Conservation (phyloP, 1,284 basidiomycete species). For the Ceratobasidium theobromae region DNA sequence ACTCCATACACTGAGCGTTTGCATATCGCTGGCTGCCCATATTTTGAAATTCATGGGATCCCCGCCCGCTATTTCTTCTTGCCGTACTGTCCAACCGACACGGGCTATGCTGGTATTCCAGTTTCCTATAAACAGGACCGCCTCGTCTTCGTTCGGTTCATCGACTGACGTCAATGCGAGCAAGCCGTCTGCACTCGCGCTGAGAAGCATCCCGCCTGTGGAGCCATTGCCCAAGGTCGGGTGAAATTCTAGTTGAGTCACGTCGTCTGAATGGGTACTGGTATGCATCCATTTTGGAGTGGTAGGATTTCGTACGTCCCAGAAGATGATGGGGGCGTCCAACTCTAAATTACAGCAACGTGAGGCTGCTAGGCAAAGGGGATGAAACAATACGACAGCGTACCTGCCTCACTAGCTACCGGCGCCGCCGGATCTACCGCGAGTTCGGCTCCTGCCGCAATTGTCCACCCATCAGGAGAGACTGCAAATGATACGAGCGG, state of each 20-base stretch:
- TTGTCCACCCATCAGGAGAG: slow-evolving; percentile 61
- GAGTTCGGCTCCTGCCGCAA: slow-evolving; percentile 71
- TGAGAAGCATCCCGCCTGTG: slow-evolving; percentile 51
- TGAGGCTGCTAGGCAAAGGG: not conserved
- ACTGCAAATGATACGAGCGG: slow-evolving; percentile 65
- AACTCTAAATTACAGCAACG: slow-evolving; percentile 10
- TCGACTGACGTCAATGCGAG: slow-evolving; percentile 63
- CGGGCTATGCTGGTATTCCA: slow-evolving; percentile 75
- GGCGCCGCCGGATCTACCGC: slow-evolving; percentile 63
- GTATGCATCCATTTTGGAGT: slow-evolving; percentile 55
- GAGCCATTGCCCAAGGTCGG: slow-evolving; percentile 42
- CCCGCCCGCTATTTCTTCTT: slow-evolving; percentile 1
- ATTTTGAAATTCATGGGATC: slow-evolving; percentile 41
- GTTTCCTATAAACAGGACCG: slow-evolving; percentile 64
- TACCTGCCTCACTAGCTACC: slow-evolving; percentile 26
- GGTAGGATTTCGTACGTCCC: slow-evolving; percentile 59
- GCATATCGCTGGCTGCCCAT: slow-evolving; percentile 82
- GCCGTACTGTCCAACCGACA: slow-evolving; percentile 58
- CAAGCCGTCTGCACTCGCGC: slow-evolving; percentile 72
- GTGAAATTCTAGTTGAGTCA: slow-evolving; percentile 64
- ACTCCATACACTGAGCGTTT: slow-evolving; percentile 76
- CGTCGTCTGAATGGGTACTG: slow-evolving; percentile 76
- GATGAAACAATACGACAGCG: not conserved
- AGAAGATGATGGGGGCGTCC: slow-evolving; percentile 30
- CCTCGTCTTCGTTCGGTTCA: slow-evolving; percentile 75